Evolutionary conservation across 345 rosid genomes (phyloP), one percentile per base, ranked within the genome.

Genomic region (Populus deltoides): DNA sequence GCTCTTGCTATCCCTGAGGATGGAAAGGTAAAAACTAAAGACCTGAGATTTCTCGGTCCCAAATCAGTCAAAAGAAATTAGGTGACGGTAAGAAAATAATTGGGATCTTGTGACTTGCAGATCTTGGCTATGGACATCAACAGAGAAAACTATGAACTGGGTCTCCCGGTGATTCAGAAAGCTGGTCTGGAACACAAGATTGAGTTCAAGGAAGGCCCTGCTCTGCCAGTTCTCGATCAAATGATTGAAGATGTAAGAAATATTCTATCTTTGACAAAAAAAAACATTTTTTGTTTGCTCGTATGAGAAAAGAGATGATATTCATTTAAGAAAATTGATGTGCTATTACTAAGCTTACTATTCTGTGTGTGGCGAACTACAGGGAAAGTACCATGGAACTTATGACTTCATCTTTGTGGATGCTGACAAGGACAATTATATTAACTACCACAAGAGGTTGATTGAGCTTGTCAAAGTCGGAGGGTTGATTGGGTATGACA

Each of bases 151-250:
- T 94, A 90, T 71, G 99, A 97, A 59, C n/a, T 92, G 83, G 98
- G 99, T 75, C 84, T 92, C 39, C 99, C 99, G 1, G 81, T 94
- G 1, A 91, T 97, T 68, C 81, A 97, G 62, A 97, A 92, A 85
- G 98, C 99, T 29, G 99, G 98, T 3, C 91, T 97, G 70, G 97
- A 93, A 25, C 97, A 97, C 90, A 97, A 94, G 89, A 92, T 97
- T 47, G 96, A 91, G 0, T 97, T 97, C 91, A 86, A 74, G 80
- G 99, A 94, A 88, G 98, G 99, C 80, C 99, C 98, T 83, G 99
- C 99, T 72, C 68, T 97, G 84, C 97, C 98, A 3, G 91, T 90
- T 83, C 98, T 97, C 76, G 99, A 97, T 61, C 73, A 85, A 69
- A 63, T 97, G 87, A 82, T 94, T 27, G 84, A 88, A 86, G 97